These are phyloP conservation scores for Incumbomyces delicatus DNA, from an alignment of 2,329 filamentous ascomycete species.

Conservation along the genomic window DNA sequence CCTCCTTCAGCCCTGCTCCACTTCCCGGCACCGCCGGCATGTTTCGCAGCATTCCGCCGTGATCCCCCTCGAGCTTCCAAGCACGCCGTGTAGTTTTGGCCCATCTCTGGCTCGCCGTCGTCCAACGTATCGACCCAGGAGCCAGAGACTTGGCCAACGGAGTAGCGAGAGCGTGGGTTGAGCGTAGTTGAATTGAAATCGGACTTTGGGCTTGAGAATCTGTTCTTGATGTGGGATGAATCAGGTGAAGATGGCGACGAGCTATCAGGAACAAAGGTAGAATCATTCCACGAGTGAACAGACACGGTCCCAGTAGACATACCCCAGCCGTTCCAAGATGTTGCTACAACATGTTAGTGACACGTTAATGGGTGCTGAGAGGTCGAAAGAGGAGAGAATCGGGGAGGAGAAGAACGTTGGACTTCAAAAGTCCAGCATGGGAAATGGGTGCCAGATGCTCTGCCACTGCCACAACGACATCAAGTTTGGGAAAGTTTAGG, in stretches of 20 bases:
- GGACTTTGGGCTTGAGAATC: neutral
- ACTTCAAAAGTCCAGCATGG: no score
- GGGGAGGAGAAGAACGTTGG: no score
- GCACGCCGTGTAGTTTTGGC: conserved; percentile 51
- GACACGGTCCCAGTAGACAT: conserved; percentile 66
- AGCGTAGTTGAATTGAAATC: neutral
- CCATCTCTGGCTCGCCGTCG: conserved; percentile 52
- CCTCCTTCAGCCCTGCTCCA: conserved; percentile 20
- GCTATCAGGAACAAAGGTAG: conserved; percentile 24
- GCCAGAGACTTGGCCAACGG: neutral
- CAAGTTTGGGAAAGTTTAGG: no score
- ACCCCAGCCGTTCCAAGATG: conserved; percentile 70
- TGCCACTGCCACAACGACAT: no score
- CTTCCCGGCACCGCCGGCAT: neutral
- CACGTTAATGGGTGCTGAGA: conserved; percentile 8
- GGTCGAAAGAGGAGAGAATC: conserved; percentile 37
- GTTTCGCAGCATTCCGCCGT: conserved; percentile 23
- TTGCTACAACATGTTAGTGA: conserved; percentile 45
- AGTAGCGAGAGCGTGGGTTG: neutral
- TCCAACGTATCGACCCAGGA: conserved; percentile 37
- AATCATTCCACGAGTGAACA: conserved; percentile 68
- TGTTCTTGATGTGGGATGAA: neutral
- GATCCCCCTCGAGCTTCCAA: conserved; percentile 41
- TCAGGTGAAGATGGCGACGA: neutral
- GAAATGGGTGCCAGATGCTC: no score